These are phyloP conservation scores for Trichoderma koningii DNA, from an alignment of 2,329 filamentous ascomycete species.

Conservation along the genomic window DNA sequence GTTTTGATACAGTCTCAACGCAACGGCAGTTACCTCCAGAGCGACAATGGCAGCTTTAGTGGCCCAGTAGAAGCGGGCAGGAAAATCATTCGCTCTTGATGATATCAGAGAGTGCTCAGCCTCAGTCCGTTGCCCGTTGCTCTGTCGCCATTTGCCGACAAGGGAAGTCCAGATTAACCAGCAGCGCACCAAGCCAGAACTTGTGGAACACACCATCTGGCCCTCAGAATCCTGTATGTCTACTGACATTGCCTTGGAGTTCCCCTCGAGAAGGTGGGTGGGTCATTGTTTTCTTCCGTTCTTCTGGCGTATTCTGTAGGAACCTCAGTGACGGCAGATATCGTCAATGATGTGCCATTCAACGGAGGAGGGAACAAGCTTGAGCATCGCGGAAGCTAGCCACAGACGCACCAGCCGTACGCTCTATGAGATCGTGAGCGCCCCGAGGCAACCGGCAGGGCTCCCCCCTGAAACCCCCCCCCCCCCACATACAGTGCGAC, in stretches of 20 bases:
- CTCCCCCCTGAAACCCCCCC: neutral
- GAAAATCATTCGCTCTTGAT: conserved; percentile 15
- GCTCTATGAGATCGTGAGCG: conserved; percentile 4
- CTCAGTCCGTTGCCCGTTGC: conserved; percentile 3
- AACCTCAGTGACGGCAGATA: neutral
- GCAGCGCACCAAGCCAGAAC: neutral
- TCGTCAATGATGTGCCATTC: neutral
- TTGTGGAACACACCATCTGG: conserved; percentile 5
- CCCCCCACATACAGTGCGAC: conserved; percentile 10
- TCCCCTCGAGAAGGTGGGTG: neutral
- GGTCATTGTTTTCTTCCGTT: neutral
- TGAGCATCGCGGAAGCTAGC: conserved; percentile 3
- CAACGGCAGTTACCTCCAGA: neutral
- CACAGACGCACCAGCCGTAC: conserved; percentile 2
- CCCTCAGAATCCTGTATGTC: neutral
- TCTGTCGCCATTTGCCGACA: conserved; percentile 13
- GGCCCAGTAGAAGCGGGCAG: conserved; percentile 16
- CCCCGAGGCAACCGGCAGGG: neutral
- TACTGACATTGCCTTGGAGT: neutral
- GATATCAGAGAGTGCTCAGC: conserved; percentile 21
- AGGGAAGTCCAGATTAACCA: conserved; percentile 16
- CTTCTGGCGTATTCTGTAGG: neutral
- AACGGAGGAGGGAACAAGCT: conserved; percentile 13
- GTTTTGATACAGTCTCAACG: neutral
- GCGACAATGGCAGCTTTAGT: neutral